Evolutionary conservation across 192 early-diverging fungal genomes (phyloP).

Genomic region (Coemansia sp.): DNA sequence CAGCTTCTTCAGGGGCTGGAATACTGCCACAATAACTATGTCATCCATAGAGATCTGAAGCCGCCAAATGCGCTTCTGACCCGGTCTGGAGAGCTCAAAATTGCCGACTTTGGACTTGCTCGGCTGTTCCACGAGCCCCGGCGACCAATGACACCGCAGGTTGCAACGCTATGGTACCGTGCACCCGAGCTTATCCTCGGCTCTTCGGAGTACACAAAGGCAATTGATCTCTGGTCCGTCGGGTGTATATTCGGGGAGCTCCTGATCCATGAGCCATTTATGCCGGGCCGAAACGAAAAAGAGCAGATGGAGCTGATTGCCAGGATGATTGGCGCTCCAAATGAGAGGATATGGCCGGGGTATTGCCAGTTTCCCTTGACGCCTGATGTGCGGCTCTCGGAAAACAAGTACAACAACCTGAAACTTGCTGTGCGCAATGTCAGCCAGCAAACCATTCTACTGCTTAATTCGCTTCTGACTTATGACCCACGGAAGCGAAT

Average conservation of each 20-base stretch:
- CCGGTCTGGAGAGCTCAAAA: constrained; percentile 68
- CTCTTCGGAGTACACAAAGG: constrained; percentile 66
- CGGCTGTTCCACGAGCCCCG: constrained; percentile 61
- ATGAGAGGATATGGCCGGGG: constrained; percentile 75
- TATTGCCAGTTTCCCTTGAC: constrained; percentile 66
- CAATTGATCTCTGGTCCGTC: constrained; percentile 75
- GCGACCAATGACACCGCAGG: constrained; percentile 76
- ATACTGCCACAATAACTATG: constrained; percentile 66
- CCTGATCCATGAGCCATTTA: constrained; percentile 66
- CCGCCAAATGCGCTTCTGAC: constrained; percentile 75
- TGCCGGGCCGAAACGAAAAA: constrained; percentile 81
- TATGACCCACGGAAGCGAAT: constrained; percentile 72
- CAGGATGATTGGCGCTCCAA: constrained; percentile 76
- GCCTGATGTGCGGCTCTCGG: constrained; percentile 59
- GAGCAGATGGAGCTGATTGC: constrained; percentile 74
- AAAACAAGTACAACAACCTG: constrained; percentile 63
- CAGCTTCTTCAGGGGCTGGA: constrained; percentile 71
- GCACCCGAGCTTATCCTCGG: constrained; percentile 80
- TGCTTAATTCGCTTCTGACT: constrained; percentile 70
- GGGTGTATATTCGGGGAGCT: constrained; percentile 86
- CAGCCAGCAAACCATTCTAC: constrained; percentile 56
- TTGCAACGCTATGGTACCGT: constrained; percentile 87
- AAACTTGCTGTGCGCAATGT: constrained; percentile 57
- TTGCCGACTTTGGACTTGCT: constrained; percentile 84
- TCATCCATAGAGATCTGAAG: constrained; percentile 77